These are phyloP conservation scores for Saraca asoca DNA, from an alignment of 331 rosid species.

Conservation along the genomic window DNA sequence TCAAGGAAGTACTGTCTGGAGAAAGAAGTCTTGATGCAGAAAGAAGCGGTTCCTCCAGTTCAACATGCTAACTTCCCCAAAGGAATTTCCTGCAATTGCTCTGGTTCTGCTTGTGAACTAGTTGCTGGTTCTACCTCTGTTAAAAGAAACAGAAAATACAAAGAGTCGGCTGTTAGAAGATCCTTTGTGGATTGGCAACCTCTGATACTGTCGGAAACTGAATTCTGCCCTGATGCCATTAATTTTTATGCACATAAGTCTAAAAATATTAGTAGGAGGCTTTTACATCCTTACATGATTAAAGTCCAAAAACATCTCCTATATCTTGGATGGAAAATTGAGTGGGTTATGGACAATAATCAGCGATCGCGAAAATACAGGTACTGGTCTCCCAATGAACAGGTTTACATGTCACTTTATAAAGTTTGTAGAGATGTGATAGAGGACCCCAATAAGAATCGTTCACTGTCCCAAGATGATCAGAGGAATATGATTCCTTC, in stretches of 20 bases:
- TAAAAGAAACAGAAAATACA: constrained; percentile 13
- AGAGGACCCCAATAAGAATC: constrained; percentile 14
- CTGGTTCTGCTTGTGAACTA: constrained; percentile 22
- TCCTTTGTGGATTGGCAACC: constrained; percentile 37
- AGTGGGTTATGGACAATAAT: not conserved
- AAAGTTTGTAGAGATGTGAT: constrained; percentile 40
- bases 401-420: constrained; percentile 46
- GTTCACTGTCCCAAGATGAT: constrained; percentile 31
- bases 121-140: not conserved
- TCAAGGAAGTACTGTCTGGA: constrained; percentile 5
- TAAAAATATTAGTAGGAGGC: constrained; percentile 23
- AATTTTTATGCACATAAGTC: constrained; percentile 31
- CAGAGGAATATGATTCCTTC: constrained; percentile 27
- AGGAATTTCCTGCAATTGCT: constrained; percentile 23
- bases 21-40: constrained; percentile 28
- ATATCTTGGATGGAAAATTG: constrained; percentile 73
- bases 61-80: constrained; percentile 31
- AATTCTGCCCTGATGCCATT: constrained; percentile 52
- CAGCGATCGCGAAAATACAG: constrained; percentile 13
- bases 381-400: constrained; percentile 52
- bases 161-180: not conserved
- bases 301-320: constrained; percentile 52
- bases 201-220: constrained; percentile 36
- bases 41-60: constrained; percentile 23
- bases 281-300: not conserved